Evolutionary conservation across 331 rosid genomes (phyloP).

Genomic region (Malus hybrid): DNA sequence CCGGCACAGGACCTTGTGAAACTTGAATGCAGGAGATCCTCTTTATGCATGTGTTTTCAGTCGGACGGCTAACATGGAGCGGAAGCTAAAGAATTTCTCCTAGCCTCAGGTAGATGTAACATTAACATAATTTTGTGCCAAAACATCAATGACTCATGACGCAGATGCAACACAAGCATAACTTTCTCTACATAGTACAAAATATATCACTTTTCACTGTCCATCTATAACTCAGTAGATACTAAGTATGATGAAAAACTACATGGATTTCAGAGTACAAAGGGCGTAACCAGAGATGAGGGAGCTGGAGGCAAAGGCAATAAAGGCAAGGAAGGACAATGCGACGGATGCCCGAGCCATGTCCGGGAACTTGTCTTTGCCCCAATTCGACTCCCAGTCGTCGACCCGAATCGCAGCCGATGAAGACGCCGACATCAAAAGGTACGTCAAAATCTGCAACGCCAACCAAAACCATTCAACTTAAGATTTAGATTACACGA

Average conservation of each 20-base stretch:
- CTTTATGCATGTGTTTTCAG: too few relatives aligned
- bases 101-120: too few relatives aligned
- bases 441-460: constrained; percentile 66
- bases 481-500: not conserved
- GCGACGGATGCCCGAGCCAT: constrained; percentile 67
- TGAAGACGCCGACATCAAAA: constrained; percentile 76
- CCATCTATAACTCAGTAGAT: not conserved
- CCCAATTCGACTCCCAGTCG: constrained; percentile 88
- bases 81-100: too few relatives aligned
- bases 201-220: not conserved
- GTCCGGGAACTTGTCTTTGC: constrained; percentile 68
- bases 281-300: constrained; percentile 66
- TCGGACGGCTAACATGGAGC: too few relatives aligned
- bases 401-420: constrained; percentile 78
- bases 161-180: too few relatives aligned
- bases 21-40: too few relatives aligned
- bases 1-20: too few relatives aligned
- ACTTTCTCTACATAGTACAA: too few relatives aligned
- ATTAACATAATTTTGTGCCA: too few relatives aligned
- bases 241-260: not conserved
- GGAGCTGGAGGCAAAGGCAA: constrained; percentile 58
- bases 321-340: constrained; percentile 68
- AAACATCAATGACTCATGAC: too few relatives aligned
- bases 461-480: constrained; percentile 20
- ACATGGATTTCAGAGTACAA: constrained; percentile 26